Base-by-base conservation (phyloP, 129 eudicot genomes). In the Arctium lappa region DNA sequence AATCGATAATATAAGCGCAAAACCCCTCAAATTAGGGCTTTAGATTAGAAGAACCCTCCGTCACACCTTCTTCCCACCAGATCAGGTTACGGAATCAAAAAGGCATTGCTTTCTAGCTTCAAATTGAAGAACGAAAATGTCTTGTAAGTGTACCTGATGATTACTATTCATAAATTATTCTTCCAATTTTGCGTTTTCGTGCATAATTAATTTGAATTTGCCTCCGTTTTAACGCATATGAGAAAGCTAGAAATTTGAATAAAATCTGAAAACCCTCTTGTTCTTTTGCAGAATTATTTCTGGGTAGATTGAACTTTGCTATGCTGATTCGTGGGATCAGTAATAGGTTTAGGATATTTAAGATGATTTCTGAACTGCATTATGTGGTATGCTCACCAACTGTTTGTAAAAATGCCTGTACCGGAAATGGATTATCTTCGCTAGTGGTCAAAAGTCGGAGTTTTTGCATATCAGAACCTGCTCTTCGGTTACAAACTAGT, bases 301-400 rank as follows among this genome's bases (percentile, higher is more conserved):
- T 53, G 86, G 82, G 86, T 36, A n/a, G 22, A 6, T 22, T 79
- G 80, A 79, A 72, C 15, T 81, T 90, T 83, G 86, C 48, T 75
- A 88, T 90, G 91, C 86, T 92, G 70, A 70, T 86, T 82, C 85
- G 87, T 3, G 56, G 81, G 76, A 79, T 83, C 75, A 74, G 86
- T 18, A 83, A 86, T 76, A 84, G 86, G 79, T 81, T 70, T 81
- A 69, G 73, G 48, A 80, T 56, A n/a, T 53, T 75, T 30, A 62
- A 79, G 70, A 90, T 92, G 97, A 89, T 86, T 60, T 86, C 86
- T 39, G 89, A 88, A 60, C 82, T 92, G 48, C 79, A 82, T 33
- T 78, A 81, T 63, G 5, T 65, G 39, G 71, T 83, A 42, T 34
- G 82, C 76, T 8, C 78, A 72, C 87, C 88, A 63, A 27, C 80